A percentile compares a stretch with the other conserved stretches of the same genome.
Conservation (phyloP, 441 rosid species). For the Mallotus japonicus region DNA sequence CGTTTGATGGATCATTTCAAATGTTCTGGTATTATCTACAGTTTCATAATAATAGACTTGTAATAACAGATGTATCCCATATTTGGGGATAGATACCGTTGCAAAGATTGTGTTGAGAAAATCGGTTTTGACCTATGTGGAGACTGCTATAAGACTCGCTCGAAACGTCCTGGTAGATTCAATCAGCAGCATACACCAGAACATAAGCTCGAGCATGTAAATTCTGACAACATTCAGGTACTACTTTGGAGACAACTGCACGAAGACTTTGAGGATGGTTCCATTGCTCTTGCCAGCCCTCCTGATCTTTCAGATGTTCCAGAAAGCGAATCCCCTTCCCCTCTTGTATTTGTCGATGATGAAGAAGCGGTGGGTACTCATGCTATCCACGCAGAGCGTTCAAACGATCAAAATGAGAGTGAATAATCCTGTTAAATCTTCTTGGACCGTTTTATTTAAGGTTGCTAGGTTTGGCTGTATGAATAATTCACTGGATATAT, state of each 20-base stretch:
- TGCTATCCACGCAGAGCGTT: not conserved
- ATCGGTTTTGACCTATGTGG: constrained; percentile 84
- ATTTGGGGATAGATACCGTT: constrained; percentile 64
- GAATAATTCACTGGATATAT: not conserved
- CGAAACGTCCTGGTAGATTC: constrained; percentile 71
- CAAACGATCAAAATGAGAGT: constrained; percentile 21
- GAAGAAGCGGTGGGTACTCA: not conserved
- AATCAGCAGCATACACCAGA: constrained; percentile 82
- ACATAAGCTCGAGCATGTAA: constrained; percentile 45
- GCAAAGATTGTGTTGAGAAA: constrained; percentile 60
- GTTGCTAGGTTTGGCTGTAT: not conserved
- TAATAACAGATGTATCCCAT: constrained; percentile 57
- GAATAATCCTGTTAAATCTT: constrained; percentile 1
- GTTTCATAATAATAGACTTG: not conserved
- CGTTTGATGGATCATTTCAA: not conserved
- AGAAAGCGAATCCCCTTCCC: constrained; percentile 18
- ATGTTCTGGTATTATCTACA: not conserved
- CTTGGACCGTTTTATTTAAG: not conserved
- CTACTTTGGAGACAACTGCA: constrained; percentile 12
- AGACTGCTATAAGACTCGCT: constrained; percentile 55
- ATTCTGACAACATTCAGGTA: not conserved
- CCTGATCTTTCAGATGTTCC: constrained; percentile 19
- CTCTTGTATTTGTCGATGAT: constrained; percentile 9
- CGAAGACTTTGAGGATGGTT: not conserved
- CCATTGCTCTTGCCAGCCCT: not conserved